These are phyloP conservation scores for Globisporangium nodosum DNA, from an alignment of 352 stramenopile genomes.

Conservation along the genomic window DNA sequence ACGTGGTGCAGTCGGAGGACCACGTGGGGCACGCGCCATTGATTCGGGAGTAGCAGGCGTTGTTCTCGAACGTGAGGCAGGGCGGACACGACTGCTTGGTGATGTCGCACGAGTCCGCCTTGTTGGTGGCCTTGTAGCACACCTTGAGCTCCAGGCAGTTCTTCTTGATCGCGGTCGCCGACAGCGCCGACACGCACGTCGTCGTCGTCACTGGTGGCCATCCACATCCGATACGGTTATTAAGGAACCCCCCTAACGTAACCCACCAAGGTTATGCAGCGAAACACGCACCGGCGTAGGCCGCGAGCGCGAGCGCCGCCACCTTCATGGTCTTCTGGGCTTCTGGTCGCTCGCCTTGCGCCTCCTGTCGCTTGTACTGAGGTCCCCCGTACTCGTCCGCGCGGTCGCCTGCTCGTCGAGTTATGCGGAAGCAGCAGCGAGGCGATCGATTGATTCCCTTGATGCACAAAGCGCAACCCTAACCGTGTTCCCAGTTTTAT, in stretches of 20 bases:
- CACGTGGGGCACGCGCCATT: conserved; percentile 21
- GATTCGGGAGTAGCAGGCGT: conserved; percentile 19
- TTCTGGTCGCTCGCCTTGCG: not conserved
- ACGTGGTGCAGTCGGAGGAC: conserved; percentile 24
- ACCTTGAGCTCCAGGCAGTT: conserved; percentile 16
- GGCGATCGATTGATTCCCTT: not conserved
- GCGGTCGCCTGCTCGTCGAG: not conserved
- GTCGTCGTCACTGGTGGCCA: not conserved
- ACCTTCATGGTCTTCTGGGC: conserved; percentile 8
- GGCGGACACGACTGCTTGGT: conserved; percentile 20
- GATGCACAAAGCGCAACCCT: not conserved
- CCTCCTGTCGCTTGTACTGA: not conserved
- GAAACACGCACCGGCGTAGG: conserved; percentile 10
- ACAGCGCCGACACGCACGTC: conserved; percentile 3
- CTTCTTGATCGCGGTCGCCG: conserved; percentile 5
- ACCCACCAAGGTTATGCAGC: not conserved
- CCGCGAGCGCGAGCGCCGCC: conserved; percentile 7
- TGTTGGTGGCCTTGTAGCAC: conserved; percentile 23
- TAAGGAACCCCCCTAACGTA: not conserved
- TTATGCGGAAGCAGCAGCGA: not conserved
- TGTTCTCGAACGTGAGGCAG: conserved; percentile 28
- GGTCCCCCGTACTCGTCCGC: not conserved
- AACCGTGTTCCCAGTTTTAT: not conserved
- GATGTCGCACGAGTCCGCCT: conserved; percentile 18
- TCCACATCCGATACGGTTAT: not conserved